Percentiles rank a stretch among this genome's conserved stretches.
Evolutionary conservation across 305 asterid genomes (phyloP).

Genomic region (Caryopteris hybrid): DNA sequence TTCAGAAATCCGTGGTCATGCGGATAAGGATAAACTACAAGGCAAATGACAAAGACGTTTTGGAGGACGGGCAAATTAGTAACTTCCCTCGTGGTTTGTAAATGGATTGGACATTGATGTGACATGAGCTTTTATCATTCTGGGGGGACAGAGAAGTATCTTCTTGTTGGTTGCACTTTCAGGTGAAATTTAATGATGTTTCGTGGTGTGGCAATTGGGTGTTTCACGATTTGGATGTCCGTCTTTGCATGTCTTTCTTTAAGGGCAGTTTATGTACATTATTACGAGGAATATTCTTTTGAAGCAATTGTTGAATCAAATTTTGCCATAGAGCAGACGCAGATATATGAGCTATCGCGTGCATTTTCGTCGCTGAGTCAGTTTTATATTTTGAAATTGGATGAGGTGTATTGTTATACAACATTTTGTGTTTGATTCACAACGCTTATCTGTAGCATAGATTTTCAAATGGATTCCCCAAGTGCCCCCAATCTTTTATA

Average conservation of each 20-base stretch:
- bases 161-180: slow-evolving; percentile 27
- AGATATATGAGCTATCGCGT: slow-evolving; percentile 17
- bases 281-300: slow-evolving; percentile 20
- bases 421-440: slow-evolving; percentile 11
- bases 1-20: slow-evolving; percentile 89
- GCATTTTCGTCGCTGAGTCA: slow-evolving; percentile 15
- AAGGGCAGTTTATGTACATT: slow-evolving; percentile 47
- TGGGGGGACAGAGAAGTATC: slow-evolving; percentile 17
- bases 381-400: neutral
- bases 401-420: neutral
- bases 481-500: neutral
- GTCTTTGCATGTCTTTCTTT: slow-evolving; percentile 24
- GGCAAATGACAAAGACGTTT: slow-evolving; percentile 57
- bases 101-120: slow-evolving; percentile 8
- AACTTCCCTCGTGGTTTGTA: slow-evolving; percentile 73
- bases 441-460: slow-evolving; percentile 25
- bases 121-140: slow-evolving; percentile 23
- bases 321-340: slow-evolving; percentile 34
- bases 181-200: slow-evolving; percentile 26
- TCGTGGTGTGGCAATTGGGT: slow-evolving; percentile 21
- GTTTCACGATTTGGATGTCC: slow-evolving; percentile 17
- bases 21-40: slow-evolving; percentile 74
- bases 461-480: slow-evolving; percentile 7
- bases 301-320: slow-evolving; percentile 27
- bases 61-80: slow-evolving; percentile 86